Percentiles rank a stretch among this genome's conserved stretches.
phyloP scores from a whole-genome alignment of 495 filamentous ascomycete genomes.

The Neurospora tetraspora region DNA sequence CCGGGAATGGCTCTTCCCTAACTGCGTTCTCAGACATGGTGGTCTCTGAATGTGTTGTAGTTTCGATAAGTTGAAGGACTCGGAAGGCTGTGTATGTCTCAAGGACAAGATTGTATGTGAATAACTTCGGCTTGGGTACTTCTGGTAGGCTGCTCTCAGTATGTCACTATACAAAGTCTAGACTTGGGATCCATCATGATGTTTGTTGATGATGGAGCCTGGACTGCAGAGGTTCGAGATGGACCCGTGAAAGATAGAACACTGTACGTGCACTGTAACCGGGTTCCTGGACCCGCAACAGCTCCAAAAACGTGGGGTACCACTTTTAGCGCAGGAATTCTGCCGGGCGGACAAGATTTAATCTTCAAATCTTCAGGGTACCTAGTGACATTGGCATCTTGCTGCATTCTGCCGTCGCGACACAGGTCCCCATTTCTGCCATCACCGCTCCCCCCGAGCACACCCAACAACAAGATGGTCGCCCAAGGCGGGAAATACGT shows the following conservation, averaged over 20 bases:
- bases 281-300: background rate
- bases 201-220: background rate
- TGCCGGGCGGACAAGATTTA: slow-evolving; percentile 41
- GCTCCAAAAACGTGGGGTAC: background rate
- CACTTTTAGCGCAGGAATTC: slow-evolving; percentile 23
- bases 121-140: background rate
- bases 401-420: background rate
- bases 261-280: background rate
- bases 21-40: slow-evolving; percentile 14
- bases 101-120: background rate
- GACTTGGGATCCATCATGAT: background rate
- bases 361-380: slow-evolving; percentile 2
- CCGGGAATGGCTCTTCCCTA: slow-evolving; percentile 57
- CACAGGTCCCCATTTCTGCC: background rate
- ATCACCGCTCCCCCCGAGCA: background rate
- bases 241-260: background rate
- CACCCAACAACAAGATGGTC: slow-evolving; percentile 18
- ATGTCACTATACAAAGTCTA: background rate
- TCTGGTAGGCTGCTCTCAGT: background rate
- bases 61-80: background rate
- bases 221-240: background rate
- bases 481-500: slow-evolving; percentile 58
- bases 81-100: background rate
- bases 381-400: background rate
- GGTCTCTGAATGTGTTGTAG: background rate